Base-by-base conservation (phyloP, 768 basidiomycete genomes). In the Chalciporus sphaerocephalus region DNA sequence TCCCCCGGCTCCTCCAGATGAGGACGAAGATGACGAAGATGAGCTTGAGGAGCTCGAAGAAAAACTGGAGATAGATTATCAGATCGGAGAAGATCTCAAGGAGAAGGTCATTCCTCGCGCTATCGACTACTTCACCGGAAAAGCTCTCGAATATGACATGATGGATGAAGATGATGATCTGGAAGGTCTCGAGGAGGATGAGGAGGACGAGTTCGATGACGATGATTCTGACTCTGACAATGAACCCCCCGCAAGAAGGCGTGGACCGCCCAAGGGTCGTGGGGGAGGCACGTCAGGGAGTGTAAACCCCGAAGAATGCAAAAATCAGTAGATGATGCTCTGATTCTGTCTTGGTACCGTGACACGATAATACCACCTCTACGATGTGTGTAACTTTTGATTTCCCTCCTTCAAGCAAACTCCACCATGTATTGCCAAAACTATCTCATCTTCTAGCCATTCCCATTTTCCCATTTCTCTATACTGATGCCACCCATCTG, bases 101-200 rank as follows among this genome's bases (percentile, higher is more conserved):
- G 95, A 97, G 66, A 90, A 93, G 76, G 90, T 97, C 61, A 91
- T 99, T 49, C 94, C 95, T 44, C 88, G 88, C 51, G 95, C 93
- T 11, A 73, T 98, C 47, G 96, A 98, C 69, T 97, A 87, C 75
- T 99, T 99, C 74, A 96, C 93, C 6, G 94, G 94, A 54, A 94
- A 94, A 70, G 92, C 93, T 12, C 79, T 96, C 39, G 84, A 92
- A 56, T 92, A 85, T 63, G 90, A 90, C 32, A 63, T 75, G 54
- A 52, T 53, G 37, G 72, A 80, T 7, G 78, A 80, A 1, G 78
- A 78, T 4, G 74, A 81, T 16, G 79, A 79, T 1, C 76, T 81
- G 20, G 82, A 83, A 8, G 81, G 79, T 2, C 73, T 79, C 6
- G 77, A 75, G 23, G 74, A 71, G 18, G 70, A 73, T 11, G 72